Evolutionary conservation across 441 rosid species (phyloP).

Genomic region (Aquilaria agallochum): DNA sequence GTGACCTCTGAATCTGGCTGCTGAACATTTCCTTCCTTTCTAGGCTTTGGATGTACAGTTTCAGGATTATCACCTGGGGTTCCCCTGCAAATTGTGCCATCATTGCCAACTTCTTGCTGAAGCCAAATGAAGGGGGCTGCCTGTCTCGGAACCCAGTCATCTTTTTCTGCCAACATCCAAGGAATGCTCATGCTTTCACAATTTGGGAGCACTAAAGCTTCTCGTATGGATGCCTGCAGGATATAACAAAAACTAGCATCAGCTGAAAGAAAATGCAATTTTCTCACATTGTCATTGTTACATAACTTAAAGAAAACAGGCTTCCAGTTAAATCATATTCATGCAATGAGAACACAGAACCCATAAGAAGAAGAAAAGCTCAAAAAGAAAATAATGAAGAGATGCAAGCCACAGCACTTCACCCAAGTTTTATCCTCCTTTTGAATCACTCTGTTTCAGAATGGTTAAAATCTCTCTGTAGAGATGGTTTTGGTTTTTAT

Average conservation of each 20-base stretch:
- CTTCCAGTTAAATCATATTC: too few species aligned
- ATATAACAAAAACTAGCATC: constrained; percentile 15
- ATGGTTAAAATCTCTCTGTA: too few species aligned
- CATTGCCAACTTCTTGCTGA: constrained; percentile 56
- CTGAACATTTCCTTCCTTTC: constrained; percentile 23
- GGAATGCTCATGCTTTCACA: constrained; percentile 73
- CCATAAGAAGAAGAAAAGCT: too few species aligned
- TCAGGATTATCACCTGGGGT: constrained; percentile 26
- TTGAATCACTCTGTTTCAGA: too few species aligned
- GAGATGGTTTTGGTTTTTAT: too few species aligned
- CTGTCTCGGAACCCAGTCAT: constrained; percentile 79
- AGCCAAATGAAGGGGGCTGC: constrained; percentile 90
- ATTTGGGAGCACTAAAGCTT: constrained; percentile 88
- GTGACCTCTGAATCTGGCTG: constrained; percentile 19
- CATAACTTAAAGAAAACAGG: neutral
- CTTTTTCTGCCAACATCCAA: constrained; percentile 83
- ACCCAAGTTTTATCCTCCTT: too few species aligned
- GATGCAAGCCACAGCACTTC: too few species aligned
- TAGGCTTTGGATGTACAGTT: constrained; percentile 25
- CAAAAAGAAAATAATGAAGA: too few species aligned
- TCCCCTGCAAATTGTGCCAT: constrained; percentile 21
- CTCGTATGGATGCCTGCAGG: constrained; percentile 62
- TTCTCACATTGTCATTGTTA: neutral
- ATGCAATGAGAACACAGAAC: too few species aligned
- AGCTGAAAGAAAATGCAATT: constrained; percentile 12